A percentile compares a stretch with the other conserved stretches of the same genome.
phyloP scores from a whole-genome alignment of 169 alveolate species.

The Plasmodium reichenowi region DNA sequence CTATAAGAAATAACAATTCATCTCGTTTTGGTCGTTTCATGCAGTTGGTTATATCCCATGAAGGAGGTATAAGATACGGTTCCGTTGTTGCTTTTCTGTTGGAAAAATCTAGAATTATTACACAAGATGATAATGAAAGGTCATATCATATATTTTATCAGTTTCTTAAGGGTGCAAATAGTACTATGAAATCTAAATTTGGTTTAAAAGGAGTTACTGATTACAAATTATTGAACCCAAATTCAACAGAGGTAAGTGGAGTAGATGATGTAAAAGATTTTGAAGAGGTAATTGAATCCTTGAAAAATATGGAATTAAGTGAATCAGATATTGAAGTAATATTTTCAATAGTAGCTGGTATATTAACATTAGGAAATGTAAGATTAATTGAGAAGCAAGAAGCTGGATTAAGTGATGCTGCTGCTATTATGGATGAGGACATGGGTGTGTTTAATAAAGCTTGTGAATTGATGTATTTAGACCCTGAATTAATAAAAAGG shows the following conservation, averaged over 20 bases:
- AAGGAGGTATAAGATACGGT: constrained; percentile 93
- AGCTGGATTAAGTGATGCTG: constrained; percentile 92
- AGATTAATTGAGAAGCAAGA: constrained; percentile 90
- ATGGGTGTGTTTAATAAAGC: constrained; percentile 84
- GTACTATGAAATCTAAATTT: constrained; percentile 84
- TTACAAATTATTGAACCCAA: constrained; percentile 89
- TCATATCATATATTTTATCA: constrained; percentile 98
- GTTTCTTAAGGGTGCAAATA: constrained; percentile 92
- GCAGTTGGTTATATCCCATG: constrained; percentile 90
- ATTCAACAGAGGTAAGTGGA: constrained; percentile 91
- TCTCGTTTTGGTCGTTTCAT: constrained; percentile 98
- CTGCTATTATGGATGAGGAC: constrained; percentile 84
- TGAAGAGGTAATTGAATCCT: constrained; percentile 92
- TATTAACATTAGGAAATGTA: constrained; percentile 96
- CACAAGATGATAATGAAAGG: constrained; percentile 94
- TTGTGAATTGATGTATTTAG: constrained; percentile 88
- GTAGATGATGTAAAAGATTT: constrained; percentile 95
- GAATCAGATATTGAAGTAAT: constrained; percentile 91
- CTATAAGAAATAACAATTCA: constrained; percentile 97
- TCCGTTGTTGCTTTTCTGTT: constrained; percentile 94
- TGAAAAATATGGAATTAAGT: constrained; percentile 92
- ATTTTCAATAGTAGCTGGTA: constrained; percentile 92
- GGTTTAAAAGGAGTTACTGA: constrained; percentile 82
- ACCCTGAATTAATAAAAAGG: constrained; percentile 82
- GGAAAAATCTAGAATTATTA: constrained; percentile 97